These are phyloP conservation scores for Aquilaria agallochum DNA, from an alignment of 441 rosid genomes.

Conservation along the genomic window DNA sequence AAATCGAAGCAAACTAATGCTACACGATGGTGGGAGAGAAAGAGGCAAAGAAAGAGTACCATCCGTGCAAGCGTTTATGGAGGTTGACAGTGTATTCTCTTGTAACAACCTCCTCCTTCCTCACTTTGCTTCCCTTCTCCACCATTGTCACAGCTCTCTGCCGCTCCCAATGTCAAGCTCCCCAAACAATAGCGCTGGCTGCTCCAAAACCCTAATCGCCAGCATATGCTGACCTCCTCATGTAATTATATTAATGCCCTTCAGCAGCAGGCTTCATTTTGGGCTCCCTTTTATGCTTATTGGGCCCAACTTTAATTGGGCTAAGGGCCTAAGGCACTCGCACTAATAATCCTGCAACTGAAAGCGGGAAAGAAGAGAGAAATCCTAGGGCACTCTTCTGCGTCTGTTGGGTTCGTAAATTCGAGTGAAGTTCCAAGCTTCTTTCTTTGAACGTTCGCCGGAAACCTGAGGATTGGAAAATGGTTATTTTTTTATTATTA, in stretches of 20 bases:
- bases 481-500: background rate
- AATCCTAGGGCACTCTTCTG: conserved; percentile 1
- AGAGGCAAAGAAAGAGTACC: conserved; percentile 26
- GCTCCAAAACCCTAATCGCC: conserved; percentile 17
- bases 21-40: background rate
- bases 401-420: too few species aligned
- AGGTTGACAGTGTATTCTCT: conserved; percentile 91
- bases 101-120: conserved; percentile 83
- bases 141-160: conserved; percentile 38
- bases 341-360: background rate
- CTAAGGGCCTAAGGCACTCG: background rate
- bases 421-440: too few species aligned
- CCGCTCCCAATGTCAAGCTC: background rate
- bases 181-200: background rate
- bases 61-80: conserved; percentile 83
- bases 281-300: background rate
- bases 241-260: too few species aligned
- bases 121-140: conserved; percentile 52
- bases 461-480: too few species aligned
- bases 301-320: background rate
- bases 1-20: too few species aligned
- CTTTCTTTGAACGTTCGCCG: too few species aligned
- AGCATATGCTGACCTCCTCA: background rate
- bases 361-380: background rate
- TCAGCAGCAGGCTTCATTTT: background rate